These are phyloP conservation scores for Dioscorea dumetorum DNA, from an alignment of 106 monocot genomes.

Conservation along the genomic window DNA sequence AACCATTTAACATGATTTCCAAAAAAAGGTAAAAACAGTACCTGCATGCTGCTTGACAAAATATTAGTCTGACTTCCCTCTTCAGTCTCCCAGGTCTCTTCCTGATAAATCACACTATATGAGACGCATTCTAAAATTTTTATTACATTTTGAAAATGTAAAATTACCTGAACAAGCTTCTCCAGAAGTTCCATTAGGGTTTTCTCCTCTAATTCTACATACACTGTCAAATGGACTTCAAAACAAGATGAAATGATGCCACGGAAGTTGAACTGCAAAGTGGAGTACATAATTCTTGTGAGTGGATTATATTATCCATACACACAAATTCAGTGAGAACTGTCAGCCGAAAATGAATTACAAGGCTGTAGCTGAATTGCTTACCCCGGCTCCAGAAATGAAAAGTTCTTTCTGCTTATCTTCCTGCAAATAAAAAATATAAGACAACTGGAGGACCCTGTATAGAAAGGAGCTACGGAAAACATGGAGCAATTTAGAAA, in stretches of 20 bases:
- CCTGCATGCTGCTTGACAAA: constrained; percentile 97
- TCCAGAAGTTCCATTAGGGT: constrained; percentile 96
- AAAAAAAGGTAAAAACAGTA: constrained; percentile 11
- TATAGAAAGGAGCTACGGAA: background rate
- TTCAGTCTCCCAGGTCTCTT: constrained; percentile 97
- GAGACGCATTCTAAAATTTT: constrained; percentile 1
- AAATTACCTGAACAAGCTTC: constrained; percentile 89
- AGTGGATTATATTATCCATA: background rate
- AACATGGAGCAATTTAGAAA: constrained; percentile 3
- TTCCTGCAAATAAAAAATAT: constrained; percentile 31
- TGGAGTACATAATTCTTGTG: background rate
- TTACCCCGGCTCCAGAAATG: constrained; percentile 78
- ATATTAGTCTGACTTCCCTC: constrained; percentile 98
- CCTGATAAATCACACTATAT: constrained; percentile 30
- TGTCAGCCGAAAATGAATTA: background rate
- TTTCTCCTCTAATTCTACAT: constrained; percentile 97
- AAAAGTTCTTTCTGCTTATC: constrained; percentile 65
- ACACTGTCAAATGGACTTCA: constrained; percentile 81
- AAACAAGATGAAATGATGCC: constrained; percentile 99
- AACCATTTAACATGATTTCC: no score
- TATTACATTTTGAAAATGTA: background rate
- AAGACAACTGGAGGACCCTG: constrained; percentile 13
- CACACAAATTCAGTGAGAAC: background rate
- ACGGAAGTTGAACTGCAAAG: constrained; percentile 88
- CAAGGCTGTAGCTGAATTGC: constrained; percentile 3